Conservation (phyloP, 2,329 filamentous ascomycete species). For the Hirsutella minnesotensis region DNA sequence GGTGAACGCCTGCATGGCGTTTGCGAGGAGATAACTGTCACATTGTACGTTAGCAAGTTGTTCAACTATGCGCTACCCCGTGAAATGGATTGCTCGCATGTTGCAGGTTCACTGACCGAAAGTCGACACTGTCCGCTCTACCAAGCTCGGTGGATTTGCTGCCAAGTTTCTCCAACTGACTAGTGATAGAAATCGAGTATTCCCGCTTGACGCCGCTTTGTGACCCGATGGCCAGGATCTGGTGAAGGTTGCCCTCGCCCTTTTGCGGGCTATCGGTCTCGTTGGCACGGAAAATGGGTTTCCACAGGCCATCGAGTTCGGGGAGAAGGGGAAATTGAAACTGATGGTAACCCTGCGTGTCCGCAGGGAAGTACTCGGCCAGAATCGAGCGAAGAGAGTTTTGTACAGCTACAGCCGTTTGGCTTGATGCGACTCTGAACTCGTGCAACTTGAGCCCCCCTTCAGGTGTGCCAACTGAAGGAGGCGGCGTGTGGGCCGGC, state of each 20-base stretch:
- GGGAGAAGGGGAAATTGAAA: slow-evolving; percentile 34
- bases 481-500: slow-evolving; percentile 30
- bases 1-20: slow-evolving; percentile 46
- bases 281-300: slow-evolving; percentile 33
- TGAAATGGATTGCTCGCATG: too few relatives aligned
- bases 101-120: slow-evolving; percentile 32
- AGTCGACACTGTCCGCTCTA: slow-evolving; percentile 44
- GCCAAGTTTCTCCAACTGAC: slow-evolving; percentile 43
- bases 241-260: slow-evolving; percentile 32
- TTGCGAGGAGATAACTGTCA: slow-evolving; percentile 45
- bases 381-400: slow-evolving; percentile 44
- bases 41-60: too few relatives aligned
- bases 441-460: slow-evolving; percentile 31
- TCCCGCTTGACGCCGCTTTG: slow-evolving; percentile 41
- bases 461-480: slow-evolving; percentile 11
- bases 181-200: slow-evolving; percentile 34
- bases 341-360: slow-evolving; percentile 33
- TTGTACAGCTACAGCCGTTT: slow-evolving; percentile 41
- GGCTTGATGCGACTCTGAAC: slow-evolving; percentile 26
- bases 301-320: slow-evolving; percentile 40
- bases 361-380: slow-evolving; percentile 35
- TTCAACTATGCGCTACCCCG: too few relatives aligned
- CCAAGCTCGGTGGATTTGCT: slow-evolving; percentile 34
- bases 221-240: slow-evolving; percentile 48
- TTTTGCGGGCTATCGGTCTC: slow-evolving; percentile 15